Evolutionary conservation across 306 rosid genomes (phyloP), one percentile per base, ranked within the genome.

Genomic region (Notholithocarpus densiflorus): DNA sequence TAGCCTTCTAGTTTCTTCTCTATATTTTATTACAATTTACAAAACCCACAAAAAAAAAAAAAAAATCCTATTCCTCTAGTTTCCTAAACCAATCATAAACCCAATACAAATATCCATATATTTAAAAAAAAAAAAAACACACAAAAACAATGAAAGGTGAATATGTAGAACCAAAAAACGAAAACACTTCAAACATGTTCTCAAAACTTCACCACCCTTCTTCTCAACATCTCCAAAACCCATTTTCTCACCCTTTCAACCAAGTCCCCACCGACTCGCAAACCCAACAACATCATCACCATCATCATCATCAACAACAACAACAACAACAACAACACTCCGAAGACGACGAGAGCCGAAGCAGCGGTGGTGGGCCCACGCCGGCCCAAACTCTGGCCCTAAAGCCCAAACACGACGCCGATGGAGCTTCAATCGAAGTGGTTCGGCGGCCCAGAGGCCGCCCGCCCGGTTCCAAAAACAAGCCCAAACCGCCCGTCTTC

Each of bases 401-500:
- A 0, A 78, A 79, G 53, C 76, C 76, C 3, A 48, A 52, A n/a
- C 55, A 76, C 21, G 85, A 84, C 2, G 87, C 86, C 57, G 97
- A 96, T 19, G 97, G 96, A 0, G 90, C 97, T 4, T 65, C 92
- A 54, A 90, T 96, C 5, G 99, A 96, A 31, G 96, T 96, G 0
- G 86, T 81, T 1, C 74, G 95, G 15, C 81, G 99, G 0, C 97
- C 99, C 2, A 59, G 97, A 1, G 99, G 99, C 1, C 98, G 99
- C 1, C 99, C 99, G 0, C 99, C 98, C 0, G 99, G 99, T 2
- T 93, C 99, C 64, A 95, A 93, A 34, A 95, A 95, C 87, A 90
- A 81, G 76, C 98, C 99, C 24, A 96, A 88, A 32, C 89, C 99
- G 0, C 89, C 96, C 0, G 85, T 93, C 4, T 77, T 93, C 21